phyloP scores from a whole-genome alignment of 306 rosid genomes.

The Heteromeles arbutifolia region DNA sequence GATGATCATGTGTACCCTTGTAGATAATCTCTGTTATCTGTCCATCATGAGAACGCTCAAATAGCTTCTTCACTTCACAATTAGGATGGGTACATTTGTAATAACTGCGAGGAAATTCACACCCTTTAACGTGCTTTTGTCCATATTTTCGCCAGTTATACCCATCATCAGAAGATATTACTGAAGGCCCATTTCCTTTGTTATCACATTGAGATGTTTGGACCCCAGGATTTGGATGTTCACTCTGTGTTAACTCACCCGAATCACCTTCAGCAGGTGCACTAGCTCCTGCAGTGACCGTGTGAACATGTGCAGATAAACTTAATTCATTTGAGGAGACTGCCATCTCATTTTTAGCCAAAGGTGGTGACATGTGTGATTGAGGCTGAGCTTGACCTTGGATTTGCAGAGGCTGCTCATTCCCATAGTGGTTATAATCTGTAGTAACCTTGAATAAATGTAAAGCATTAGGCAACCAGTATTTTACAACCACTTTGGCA shows the following conservation, averaged over 20 bases:
- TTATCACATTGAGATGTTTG: slow-evolving; percentile 50
- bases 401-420: slow-evolving; percentile 48
- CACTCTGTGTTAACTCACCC: slow-evolving; percentile 53
- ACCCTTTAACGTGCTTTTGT: slow-evolving; percentile 91
- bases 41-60: slow-evolving; percentile 91
- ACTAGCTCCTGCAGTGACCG: slow-evolving; percentile 41
- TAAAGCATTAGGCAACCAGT: slow-evolving; percentile 36
- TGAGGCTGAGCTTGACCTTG: slow-evolving; percentile 47
- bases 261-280: slow-evolving; percentile 50
- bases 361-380: slow-evolving; percentile 39
- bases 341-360: slow-evolving; percentile 53
- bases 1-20: slow-evolving; percentile 95
- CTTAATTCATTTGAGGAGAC: slow-evolving; percentile 53
- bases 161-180: slow-evolving; percentile 72
- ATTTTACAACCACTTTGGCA: neutral
- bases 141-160: slow-evolving; percentile 98
- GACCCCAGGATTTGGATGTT: slow-evolving; percentile 36
- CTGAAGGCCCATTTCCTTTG: slow-evolving; percentile 50
- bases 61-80: slow-evolving; percentile 96
- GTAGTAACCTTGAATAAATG: slow-evolving; percentile 62
- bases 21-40: slow-evolving; percentile 91
- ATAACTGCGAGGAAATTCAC: slow-evolving; percentile 98
- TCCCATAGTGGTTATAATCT: slow-evolving; percentile 45
- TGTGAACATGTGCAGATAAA: slow-evolving; percentile 47
- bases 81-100: slow-evolving; percentile 96